These are phyloP conservation scores for Colletotrichum musae DNA, from an alignment of 2,329 filamentous ascomycete species.

Conservation along the genomic window DNA sequence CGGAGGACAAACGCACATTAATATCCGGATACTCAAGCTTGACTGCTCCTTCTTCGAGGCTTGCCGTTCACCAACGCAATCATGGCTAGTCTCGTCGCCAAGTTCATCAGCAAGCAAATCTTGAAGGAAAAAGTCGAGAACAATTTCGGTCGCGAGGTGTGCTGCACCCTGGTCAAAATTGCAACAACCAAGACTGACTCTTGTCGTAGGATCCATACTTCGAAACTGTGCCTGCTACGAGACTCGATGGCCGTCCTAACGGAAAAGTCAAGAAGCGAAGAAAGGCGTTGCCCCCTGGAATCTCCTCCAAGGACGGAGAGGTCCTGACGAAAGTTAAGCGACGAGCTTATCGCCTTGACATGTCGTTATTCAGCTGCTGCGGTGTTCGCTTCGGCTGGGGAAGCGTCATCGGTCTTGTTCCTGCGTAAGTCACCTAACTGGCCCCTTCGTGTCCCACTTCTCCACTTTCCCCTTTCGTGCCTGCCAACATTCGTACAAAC, in stretches of 20 bases:
- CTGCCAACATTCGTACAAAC: neutral
- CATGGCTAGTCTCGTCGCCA: slow-evolving; percentile 69
- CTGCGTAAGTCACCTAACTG: slow-evolving; percentile 72
- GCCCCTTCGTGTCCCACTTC: neutral
- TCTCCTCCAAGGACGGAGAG: slow-evolving; percentile 85
- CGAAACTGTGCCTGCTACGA: slow-evolving; percentile 83
- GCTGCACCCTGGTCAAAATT: neutral
- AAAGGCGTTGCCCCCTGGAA: slow-evolving; percentile 86
- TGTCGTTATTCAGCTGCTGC: slow-evolving; percentile 84
- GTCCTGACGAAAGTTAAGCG: slow-evolving; percentile 90
- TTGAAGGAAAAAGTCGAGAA: slow-evolving; percentile 70
- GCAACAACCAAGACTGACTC: slow-evolving; percentile 43
- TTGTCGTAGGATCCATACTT: slow-evolving; percentile 86
- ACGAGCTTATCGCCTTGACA: slow-evolving; percentile 88
- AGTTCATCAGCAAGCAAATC: slow-evolving; percentile 70
- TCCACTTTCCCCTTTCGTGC: slow-evolving; percentile 2
- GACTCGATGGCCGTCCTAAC: slow-evolving; percentile 73
- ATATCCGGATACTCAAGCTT: neutral
- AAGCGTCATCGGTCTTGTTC: slow-evolving; percentile 86
- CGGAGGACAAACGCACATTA: no score
- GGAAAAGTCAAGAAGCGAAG: slow-evolving; percentile 86
- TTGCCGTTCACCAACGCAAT: slow-evolving; percentile 24
- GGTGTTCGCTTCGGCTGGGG: slow-evolving; percentile 92
- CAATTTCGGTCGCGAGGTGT: slow-evolving; percentile 70
- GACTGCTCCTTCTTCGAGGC: neutral